These are phyloP conservation scores for Phytopythium montanum DNA, from an alignment of 352 stramenopile species.

Conservation along the genomic window DNA sequence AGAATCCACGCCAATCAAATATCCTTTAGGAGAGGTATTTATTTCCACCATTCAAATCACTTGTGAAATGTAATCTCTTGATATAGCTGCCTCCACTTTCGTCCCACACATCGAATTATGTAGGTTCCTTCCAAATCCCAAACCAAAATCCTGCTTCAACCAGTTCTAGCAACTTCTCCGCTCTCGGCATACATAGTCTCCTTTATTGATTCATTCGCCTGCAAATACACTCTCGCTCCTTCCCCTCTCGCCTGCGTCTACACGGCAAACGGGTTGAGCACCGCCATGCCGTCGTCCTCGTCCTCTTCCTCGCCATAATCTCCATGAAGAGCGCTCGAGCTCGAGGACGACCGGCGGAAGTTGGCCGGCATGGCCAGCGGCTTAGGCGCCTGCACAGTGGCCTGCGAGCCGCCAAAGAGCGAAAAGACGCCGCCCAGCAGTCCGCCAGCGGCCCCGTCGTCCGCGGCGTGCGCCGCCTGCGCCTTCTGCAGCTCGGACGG, in stretches of 20 bases:
- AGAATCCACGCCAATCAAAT: no score
- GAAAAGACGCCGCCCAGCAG: slow-evolving; percentile 74
- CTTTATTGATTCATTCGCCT: no score
- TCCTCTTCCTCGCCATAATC: slow-evolving; percentile 31
- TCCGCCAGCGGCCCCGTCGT: slow-evolving; percentile 32
- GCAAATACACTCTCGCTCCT: no score
- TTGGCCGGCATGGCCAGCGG: slow-evolving; percentile 45
- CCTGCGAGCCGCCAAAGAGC: slow-evolving; percentile 42
- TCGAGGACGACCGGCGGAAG: slow-evolving; percentile 26
- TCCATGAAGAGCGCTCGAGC: slow-evolving; percentile 16
- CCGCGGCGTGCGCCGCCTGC: slow-evolving; percentile 31
- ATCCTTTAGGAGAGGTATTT: no score
- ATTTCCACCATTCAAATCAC: no score
- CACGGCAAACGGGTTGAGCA: slow-evolving; percentile 64
- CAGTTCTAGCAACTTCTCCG: no score
- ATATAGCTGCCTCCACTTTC: no score
- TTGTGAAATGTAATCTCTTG: no score
- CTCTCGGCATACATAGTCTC: no score
- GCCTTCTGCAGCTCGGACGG: slow-evolving; percentile 64
- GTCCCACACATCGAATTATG: no score
- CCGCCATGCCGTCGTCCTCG: slow-evolving; percentile 48
- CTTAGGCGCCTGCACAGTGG: slow-evolving; percentile 35
- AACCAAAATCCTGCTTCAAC: no score
- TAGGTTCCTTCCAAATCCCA: no score
- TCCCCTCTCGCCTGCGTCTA: slow-evolving; percentile 19